phyloP scores from a whole-genome alignment of 257 asterid genomes.

The Ehretia macrophylla region DNA sequence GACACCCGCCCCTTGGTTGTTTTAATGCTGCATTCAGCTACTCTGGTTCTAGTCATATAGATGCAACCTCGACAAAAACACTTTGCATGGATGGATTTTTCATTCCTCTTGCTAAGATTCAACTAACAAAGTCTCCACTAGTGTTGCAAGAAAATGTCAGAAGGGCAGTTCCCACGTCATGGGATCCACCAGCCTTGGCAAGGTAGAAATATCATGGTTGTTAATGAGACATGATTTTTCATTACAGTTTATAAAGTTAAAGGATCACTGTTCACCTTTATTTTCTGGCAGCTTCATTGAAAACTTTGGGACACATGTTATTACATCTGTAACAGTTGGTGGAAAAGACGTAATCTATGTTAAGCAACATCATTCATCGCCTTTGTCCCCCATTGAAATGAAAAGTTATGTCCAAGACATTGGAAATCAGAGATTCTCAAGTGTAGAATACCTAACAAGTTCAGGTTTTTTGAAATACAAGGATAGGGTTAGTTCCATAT shows the following conservation, averaged over 20 bases:
- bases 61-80: constrained; percentile 67
- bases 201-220: constrained; percentile 31
- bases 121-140: constrained; percentile 48
- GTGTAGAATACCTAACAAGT: constrained; percentile 56
- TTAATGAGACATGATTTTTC: neutral
- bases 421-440: constrained; percentile 79
- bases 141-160: constrained; percentile 52
- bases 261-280: constrained; percentile 21
- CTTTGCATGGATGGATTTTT: constrained; percentile 80
- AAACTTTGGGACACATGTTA: constrained; percentile 79
- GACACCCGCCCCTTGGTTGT: constrained; percentile 66
- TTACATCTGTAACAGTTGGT: constrained; percentile 72
- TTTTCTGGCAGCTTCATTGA: constrained; percentile 65
- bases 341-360: constrained; percentile 85
- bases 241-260: neutral
- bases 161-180: constrained; percentile 63
- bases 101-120: constrained; percentile 69
- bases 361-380: constrained; percentile 65
- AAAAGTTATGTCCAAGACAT: constrained; percentile 82
- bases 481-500: constrained; percentile 55
- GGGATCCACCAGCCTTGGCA: constrained; percentile 90
- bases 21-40: constrained; percentile 75
- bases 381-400: constrained; percentile 60
- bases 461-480: constrained; percentile 69
- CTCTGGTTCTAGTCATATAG: constrained; percentile 57